These are phyloP conservation scores for Peribolospora kevripleyi DNA, from an alignment of 768 basidiomycete species.

Conservation along the genomic window DNA sequence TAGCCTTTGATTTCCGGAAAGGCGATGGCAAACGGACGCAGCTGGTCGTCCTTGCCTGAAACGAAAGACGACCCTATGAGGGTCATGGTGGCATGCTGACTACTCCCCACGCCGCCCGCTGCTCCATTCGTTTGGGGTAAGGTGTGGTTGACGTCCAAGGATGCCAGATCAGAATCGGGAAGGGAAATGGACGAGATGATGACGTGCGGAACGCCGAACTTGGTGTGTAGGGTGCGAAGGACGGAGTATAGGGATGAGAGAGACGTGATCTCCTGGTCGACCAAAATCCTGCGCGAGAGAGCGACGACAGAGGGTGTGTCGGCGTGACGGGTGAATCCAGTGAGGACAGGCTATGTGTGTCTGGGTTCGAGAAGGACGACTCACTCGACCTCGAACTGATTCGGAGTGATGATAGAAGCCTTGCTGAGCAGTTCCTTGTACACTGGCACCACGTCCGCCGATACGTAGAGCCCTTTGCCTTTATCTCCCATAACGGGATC, in stretches of 20 bases:
- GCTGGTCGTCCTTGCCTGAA: constrained; percentile 4
- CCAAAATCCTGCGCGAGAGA: constrained; percentile 37
- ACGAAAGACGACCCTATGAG: constrained; percentile 17
- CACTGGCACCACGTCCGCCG: constrained; percentile 59
- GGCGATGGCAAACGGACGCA: constrained; percentile 35
- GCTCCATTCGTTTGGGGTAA: constrained; percentile 15
- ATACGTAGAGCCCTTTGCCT: constrained; percentile 55
- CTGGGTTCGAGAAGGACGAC: constrained; percentile 12
- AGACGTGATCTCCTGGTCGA: constrained; percentile 43
- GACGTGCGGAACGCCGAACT: constrained; percentile 54
- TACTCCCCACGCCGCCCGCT: constrained; percentile 5
- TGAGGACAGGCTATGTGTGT: background rate
- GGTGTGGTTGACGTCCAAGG: constrained; percentile 18
- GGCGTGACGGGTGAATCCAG: background rate
- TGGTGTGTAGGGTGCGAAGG: constrained; percentile 46
- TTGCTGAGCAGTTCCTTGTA: constrained; percentile 47
- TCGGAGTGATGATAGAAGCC: constrained; percentile 87
- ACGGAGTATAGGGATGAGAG: constrained; percentile 40
- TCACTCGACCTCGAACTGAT: constrained; percentile 95
- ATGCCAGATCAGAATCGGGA: constrained; percentile 27
- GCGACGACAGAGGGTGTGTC: background rate
- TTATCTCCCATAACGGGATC: constrained; percentile 94
- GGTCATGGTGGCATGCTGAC: background rate
- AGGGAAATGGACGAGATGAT: constrained; percentile 63
- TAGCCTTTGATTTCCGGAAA: constrained; percentile 68